These are phyloP conservation scores for Fraxinus anomala DNA, from an alignment of 257 asterid genomes.

Conservation along the genomic window DNA sequence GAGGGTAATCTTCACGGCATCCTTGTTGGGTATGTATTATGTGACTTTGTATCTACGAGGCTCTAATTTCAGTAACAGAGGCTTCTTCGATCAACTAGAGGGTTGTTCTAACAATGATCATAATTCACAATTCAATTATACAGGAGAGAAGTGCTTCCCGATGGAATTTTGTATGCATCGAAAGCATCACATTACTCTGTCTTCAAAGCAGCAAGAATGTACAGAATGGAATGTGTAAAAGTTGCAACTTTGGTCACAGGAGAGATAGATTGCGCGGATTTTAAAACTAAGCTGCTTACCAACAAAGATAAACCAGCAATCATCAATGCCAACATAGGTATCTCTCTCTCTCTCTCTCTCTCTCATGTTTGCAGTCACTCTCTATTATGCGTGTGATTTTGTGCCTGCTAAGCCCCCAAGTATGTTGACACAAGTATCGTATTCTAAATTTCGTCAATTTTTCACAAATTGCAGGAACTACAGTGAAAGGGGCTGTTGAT, in stretches of 20 bases:
- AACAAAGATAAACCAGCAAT: conserved; percentile 90
- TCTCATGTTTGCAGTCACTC: conserved; percentile 9
- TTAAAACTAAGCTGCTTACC: conserved; percentile 59
- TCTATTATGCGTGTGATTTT: neutral
- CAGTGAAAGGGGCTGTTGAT: conserved; percentile 97
- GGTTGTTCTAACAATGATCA: conserved; percentile 25
- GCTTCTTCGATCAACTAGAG: neutral
- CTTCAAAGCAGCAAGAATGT: conserved; percentile 97
- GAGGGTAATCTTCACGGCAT: conserved; percentile 98
- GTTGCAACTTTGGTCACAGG: conserved; percentile 80
- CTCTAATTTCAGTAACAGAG: conserved; percentile 15
- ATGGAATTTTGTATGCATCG: conserved; percentile 89
- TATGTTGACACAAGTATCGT: conserved; percentile 1
- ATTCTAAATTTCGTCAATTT: conserved; percentile 14
- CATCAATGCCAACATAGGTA: conserved; percentile 89
- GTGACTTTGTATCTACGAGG: conserved; percentile 16
- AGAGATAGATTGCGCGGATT: conserved; percentile 86
- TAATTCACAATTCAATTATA: conserved; percentile 25
- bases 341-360: neutral
- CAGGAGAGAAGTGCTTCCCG: conserved; percentile 97
- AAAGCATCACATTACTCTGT: conserved; percentile 90
- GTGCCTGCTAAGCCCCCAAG: conserved; percentile 7
- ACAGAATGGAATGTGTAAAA: conserved; percentile 89
- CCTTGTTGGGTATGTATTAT: conserved; percentile 69
- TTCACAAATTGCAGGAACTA: conserved; percentile 71